Evolutionary conservation across 352 stramenopile species (phyloP).

Genomic region (Detonula confervacea): DNA sequence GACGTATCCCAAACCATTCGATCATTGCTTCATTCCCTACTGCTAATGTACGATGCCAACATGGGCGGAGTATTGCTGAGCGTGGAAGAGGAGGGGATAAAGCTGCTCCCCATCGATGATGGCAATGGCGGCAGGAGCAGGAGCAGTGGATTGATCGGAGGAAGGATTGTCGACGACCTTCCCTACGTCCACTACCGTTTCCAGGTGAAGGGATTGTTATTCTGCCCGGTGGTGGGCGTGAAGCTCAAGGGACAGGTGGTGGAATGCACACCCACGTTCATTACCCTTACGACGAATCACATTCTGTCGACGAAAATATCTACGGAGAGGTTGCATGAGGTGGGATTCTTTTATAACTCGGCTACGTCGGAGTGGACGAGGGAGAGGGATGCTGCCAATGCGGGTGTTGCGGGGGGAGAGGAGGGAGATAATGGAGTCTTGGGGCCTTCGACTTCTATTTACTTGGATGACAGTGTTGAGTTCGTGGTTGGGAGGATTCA

Average conservation of each 20-base stretch:
- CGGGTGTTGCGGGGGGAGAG: background rate
- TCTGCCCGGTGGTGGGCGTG: slow-evolving; percentile 53
- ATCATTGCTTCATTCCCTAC: slow-evolving; percentile 45
- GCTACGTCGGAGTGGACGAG: slow-evolving; percentile 51
- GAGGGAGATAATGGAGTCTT: slow-evolving; percentile 31
- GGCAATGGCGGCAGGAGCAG: background rate
- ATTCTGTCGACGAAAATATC: slow-evolving; percentile 61
- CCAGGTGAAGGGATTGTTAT: slow-evolving; percentile 44
- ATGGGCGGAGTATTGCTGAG: slow-evolving; percentile 57
- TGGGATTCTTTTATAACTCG: slow-evolving; percentile 54
- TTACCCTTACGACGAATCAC: slow-evolving; percentile 61
- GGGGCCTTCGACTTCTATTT: slow-evolving; percentile 59
- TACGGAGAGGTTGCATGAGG: slow-evolving; percentile 51
- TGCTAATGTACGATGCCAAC: slow-evolving; percentile 56
- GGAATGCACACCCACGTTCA: slow-evolving; percentile 55
- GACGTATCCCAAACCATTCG: slow-evolving; percentile 39
- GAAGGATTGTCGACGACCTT: slow-evolving; percentile 57
- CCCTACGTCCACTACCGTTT: slow-evolving; percentile 58
- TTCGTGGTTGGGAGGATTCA: slow-evolving; percentile 57
- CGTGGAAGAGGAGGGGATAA: slow-evolving; percentile 38
- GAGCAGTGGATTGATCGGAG: slow-evolving; percentile 39
- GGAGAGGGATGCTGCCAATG: slow-evolving; percentile 41
- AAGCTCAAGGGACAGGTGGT: slow-evolving; percentile 61
- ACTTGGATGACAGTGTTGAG: slow-evolving; percentile 62
- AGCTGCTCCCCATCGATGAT: slow-evolving; percentile 39